Conservation (phyloP, 805 yeast genomes). For the Wickerhamomyces bisporus region DNA sequence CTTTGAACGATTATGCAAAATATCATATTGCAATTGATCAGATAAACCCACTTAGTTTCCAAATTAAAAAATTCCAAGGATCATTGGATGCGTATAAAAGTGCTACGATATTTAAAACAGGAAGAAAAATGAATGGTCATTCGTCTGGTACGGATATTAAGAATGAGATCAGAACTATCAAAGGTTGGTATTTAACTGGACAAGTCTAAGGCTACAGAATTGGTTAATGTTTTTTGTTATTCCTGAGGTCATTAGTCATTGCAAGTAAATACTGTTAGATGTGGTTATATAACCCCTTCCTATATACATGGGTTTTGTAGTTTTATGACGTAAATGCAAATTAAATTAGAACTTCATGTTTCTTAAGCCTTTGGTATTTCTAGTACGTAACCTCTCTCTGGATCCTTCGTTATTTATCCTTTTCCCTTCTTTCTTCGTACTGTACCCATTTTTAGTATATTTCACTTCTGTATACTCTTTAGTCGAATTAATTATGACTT, state of each 20-base stretch:
- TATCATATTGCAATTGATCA: constrained; percentile 14
- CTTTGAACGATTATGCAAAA: constrained; percentile 25
- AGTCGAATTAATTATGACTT: constrained; percentile 8
- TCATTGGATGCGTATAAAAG: constrained; percentile 18
- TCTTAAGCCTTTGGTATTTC: constrained; percentile 7
- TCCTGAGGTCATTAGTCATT: neutral
- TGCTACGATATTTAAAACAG: constrained; percentile 17
- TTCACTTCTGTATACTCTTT: constrained; percentile 9
- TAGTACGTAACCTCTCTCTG: constrained; percentile 8
- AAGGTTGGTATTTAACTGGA: constrained; percentile 37
- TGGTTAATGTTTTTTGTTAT: neutral
- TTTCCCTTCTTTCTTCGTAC: neutral
- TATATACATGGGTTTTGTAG: constrained; percentile 2
- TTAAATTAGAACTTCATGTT: constrained; percentile 10
- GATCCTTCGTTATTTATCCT: constrained; percentile 7
- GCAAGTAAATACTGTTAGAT: too few relatives aligned
- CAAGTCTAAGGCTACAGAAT: constrained; percentile 18
- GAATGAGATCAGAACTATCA: constrained; percentile 30
- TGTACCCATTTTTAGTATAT: constrained; percentile 2
- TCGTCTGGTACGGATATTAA: constrained; percentile 20
- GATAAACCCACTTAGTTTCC: constrained; percentile 25
- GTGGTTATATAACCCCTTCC: neutral
- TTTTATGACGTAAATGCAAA: neutral
- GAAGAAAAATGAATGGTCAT: constrained; percentile 18
- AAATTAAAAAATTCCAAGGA: constrained; percentile 24